Evolutionary conservation across 306 rosid species (phyloP), one percentile per base, ranked within the genome.

Genomic region (Purshia tridentata): DNA sequence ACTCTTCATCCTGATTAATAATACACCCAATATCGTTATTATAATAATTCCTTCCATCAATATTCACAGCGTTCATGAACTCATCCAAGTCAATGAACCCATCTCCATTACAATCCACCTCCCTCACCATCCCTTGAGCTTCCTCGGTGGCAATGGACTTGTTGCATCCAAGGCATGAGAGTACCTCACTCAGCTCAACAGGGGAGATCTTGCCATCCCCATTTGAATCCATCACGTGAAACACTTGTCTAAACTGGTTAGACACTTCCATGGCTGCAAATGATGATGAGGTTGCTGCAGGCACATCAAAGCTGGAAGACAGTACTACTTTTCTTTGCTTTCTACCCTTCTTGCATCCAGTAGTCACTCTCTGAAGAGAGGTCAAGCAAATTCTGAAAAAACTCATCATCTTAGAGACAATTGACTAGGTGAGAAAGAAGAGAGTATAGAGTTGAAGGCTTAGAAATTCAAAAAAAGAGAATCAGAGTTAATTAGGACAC

Each of bases 41-140:
- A 47, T 44, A 13, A 20, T 51, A 12, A 29, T 37, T 61, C 39
- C 49, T 56, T 45, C 67, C 46, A 41, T 54, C 15, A 48, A 12
- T 23, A 49, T 50, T 83, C 85, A 83, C 79, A 15, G 76, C 86
- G 19, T 64, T 81, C 90, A 91, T 85, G 85, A 91, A 91, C 62
- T 91, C 97, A 7, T 87, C 88, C 72, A 91, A 67, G 51, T 91
- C 91, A 42, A 91, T 78, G 70, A 82, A 82, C 64, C 95, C 97
- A 61, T 91, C 92, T 77, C 94, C 90, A 16, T 91, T 73, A 29
- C 83, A 70, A 45, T 87, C 95, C 78, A 91, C 75, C 37, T 72
- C 88, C 46, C 58, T 82, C 52, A 87, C 82, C 76, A 91, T 87
- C 45, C 82, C 70, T 54, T 88, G 87, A 6, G 97, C 92, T 76